Percentiles rank a stretch among this genome's conserved stretches.
These are phyloP conservation scores for Pythium folliculosum DNA, from an alignment of 352 stramenopile species.

Conservation along the genomic window DNA sequence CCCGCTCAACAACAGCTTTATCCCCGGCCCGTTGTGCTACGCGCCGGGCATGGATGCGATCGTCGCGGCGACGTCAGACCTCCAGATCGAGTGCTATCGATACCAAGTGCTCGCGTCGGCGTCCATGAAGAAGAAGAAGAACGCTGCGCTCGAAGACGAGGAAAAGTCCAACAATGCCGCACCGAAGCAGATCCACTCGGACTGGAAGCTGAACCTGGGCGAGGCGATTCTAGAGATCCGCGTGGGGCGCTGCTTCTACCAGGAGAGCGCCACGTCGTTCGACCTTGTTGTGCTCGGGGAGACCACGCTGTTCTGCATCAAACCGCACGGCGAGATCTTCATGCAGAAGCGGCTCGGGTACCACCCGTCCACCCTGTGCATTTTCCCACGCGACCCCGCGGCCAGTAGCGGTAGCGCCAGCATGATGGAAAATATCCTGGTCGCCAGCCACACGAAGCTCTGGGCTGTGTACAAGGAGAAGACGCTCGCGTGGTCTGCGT, in stretches of 20 bases:
- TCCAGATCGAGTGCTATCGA: conserved; percentile 87
- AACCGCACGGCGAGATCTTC: conserved; percentile 71
- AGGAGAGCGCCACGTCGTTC: conserved; percentile 55
- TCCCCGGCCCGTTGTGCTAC: conserved; percentile 85
- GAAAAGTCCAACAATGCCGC: conserved; percentile 36
- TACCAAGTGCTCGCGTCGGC: conserved; percentile 83
- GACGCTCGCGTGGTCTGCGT: conserved; percentile 80
- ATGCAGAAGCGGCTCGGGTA: conserved; percentile 82
- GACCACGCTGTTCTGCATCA: conserved; percentile 79
- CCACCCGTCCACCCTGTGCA: conserved; percentile 60
- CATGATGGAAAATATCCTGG: conserved; percentile 70
- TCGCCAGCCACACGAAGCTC: conserved; percentile 73
- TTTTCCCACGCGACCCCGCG: conserved; percentile 46
- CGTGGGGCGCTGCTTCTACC: conserved; percentile 45
- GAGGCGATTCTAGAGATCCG: conserved; percentile 66
- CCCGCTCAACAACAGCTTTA: conserved; percentile 78
- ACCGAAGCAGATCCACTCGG: conserved; percentile 48
- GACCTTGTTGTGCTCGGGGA: conserved; percentile 86
- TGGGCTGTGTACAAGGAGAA: conserved; percentile 83
- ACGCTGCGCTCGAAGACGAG: conserved; percentile 45
- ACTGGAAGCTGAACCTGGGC: conserved; percentile 73
- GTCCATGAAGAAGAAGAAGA: conserved; percentile 67
- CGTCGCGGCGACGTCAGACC: conserved; percentile 76
- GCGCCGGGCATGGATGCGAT: conserved; percentile 77
- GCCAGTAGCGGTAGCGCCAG: conserved; percentile 13